These are phyloP conservation scores for Vitis hybrid DNA, from an alignment of 177 flowering plant genomes.

Conservation along the genomic window DNA sequence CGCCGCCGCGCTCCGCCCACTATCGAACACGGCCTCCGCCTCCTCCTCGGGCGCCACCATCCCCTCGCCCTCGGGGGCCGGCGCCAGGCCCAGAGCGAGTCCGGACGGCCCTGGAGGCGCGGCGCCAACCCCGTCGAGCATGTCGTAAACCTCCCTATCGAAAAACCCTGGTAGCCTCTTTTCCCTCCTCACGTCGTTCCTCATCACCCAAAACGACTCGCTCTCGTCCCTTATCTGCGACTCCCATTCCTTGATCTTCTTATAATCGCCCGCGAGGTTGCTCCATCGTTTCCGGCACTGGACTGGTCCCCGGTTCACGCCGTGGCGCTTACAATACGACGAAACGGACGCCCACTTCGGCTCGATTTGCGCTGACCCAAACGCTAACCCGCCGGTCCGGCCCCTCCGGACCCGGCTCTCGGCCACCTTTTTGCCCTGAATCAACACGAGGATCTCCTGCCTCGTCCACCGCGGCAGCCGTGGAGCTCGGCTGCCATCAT, in stretches of 20 bases:
- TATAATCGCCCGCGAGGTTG: constrained; percentile 82
- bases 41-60: constrained; percentile 11
- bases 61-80: constrained; percentile 7
- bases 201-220: constrained; percentile 89
- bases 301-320: constrained; percentile 88
- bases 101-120: constrained; percentile 13
- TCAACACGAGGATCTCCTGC: constrained; percentile 86
- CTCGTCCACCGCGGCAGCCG: constrained; percentile 92
- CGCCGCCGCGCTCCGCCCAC: constrained; percentile 61
- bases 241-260: constrained; percentile 93
- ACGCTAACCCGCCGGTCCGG: constrained; percentile 36
- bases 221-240: constrained; percentile 34
- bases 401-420: constrained; percentile 69
- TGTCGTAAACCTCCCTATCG: constrained; percentile 83
- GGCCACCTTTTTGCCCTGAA: constrained; percentile 80
- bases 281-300: constrained; percentile 99
- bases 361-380: constrained; percentile 52
- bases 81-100: constrained; percentile 18
- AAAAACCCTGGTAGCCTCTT: constrained; percentile 82
- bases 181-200: constrained; percentile 82
- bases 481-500: constrained; percentile 29
- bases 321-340: constrained; percentile 73
- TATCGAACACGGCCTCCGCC: constrained; percentile 45
- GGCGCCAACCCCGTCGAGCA: constrained; percentile 42
- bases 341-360: constrained; percentile 94